These are phyloP conservation scores for Diaporthe citriasiana DNA, from an alignment of 2,329 filamentous ascomycete genomes.

Conservation along the genomic window DNA sequence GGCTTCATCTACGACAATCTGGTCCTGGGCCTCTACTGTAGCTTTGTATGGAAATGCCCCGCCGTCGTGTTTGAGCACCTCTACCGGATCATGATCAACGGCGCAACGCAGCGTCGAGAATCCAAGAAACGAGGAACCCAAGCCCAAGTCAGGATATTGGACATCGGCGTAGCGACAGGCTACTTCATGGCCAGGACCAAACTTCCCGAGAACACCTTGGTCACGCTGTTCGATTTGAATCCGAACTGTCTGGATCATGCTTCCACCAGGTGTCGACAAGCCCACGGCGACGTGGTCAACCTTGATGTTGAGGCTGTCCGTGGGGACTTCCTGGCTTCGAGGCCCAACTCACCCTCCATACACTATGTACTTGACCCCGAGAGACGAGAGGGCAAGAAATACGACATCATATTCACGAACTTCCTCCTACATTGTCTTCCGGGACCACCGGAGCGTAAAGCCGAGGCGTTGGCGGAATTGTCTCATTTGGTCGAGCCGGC, in stretches of 20 bases:
- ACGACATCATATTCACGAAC: background rate
- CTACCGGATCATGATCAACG: constrained; percentile 1
- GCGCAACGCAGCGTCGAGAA: background rate
- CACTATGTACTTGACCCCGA: background rate
- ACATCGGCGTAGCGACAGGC: constrained; percentile 14
- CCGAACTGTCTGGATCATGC: background rate
- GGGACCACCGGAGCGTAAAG: background rate
- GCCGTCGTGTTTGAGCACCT: constrained; percentile 8
- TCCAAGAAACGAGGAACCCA: constrained; percentile 1
- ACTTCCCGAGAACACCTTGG: background rate
- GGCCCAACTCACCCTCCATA: background rate
- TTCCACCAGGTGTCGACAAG: constrained; percentile 17
- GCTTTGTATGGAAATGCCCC: constrained; percentile 4
- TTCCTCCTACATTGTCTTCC: constrained; percentile 15
- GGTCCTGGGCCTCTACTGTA: constrained; percentile 5
- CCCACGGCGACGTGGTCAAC: background rate
- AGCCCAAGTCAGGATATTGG: constrained; percentile 10
- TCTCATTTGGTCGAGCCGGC: background rate
- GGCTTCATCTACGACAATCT: constrained; percentile 4
- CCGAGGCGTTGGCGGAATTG: background rate
- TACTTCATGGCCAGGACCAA: background rate
- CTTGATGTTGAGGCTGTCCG: constrained; percentile 4
- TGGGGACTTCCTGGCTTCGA: background rate
- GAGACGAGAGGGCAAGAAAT: background rate
- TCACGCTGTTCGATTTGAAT: constrained; percentile 10